These are phyloP conservation scores for Auriculariales sp. DNA, from an alignment of 768 basidiomycete genomes.

Conservation along the genomic window DNA sequence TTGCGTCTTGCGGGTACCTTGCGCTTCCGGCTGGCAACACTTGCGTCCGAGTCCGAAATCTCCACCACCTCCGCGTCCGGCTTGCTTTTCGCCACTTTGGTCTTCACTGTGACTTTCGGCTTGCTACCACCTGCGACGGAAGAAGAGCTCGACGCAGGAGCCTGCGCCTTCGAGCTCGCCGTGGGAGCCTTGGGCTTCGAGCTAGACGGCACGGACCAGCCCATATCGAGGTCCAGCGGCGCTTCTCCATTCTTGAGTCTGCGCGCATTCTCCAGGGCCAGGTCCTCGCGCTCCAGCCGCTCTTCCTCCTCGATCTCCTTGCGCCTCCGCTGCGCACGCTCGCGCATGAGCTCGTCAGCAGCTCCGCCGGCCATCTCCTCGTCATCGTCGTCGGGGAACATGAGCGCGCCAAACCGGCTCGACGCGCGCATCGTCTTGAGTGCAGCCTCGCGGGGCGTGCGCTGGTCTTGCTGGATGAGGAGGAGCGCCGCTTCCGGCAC, in stretches of 20 bases:
- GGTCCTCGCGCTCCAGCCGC: slow-evolving; percentile 27
- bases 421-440: slow-evolving; percentile 56
- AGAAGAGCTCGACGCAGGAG: too few species aligned
- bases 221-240: too few species aligned
- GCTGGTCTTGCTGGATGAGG: slow-evolving; percentile 70
- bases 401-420: slow-evolving; percentile 67
- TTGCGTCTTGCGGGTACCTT: too few species aligned
- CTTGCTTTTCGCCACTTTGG: too few species aligned
- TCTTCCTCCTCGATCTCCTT: slow-evolving; percentile 30
- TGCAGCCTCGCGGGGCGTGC: slow-evolving; percentile 29
- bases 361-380: slow-evolving; percentile 14
- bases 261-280: slow-evolving; percentile 14
- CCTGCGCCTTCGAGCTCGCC: too few species aligned
- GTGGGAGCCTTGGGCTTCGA: too few species aligned
- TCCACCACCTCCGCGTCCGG: too few species aligned
- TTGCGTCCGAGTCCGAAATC: too few species aligned
- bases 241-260: slow-evolving; percentile 12
- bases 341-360: slow-evolving; percentile 11
- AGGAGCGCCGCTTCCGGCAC: slow-evolving; percentile 75
- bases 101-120: too few species aligned
- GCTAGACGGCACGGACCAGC: too few species aligned
- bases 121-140: too few species aligned
- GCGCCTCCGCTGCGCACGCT: slow-evolving; percentile 16
- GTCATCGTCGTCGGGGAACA: slow-evolving; percentile 58
- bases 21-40: too few species aligned